Base-by-base conservation (phyloP, 208 protist species). In the Trypanosomatidae sp. region DNA sequence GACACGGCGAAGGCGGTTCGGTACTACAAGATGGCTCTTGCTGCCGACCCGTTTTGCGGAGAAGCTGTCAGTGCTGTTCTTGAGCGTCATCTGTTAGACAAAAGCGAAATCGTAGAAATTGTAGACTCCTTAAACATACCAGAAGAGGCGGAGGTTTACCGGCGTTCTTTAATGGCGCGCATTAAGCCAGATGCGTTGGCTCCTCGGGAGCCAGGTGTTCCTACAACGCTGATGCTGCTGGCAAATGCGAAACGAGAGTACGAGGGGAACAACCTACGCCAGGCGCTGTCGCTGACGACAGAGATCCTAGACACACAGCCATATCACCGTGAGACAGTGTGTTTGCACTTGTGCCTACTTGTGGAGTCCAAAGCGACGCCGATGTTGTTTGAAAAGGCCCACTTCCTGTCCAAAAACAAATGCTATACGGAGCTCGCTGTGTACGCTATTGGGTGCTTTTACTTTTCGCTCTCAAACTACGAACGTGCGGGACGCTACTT, bases 361-460 rank as follows among this genome's bases (percentile, higher is more conserved):
- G 88, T 96, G 1, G 88, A 96, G 66, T 85, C 88, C 30, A 94
- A 93, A 53, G 85, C 88, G 30, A 91, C 90, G n/a, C 88, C 87
- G 44, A 83, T 89, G 70, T 76, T 98, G 19, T 98, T 95, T 82
- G 87, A 94, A 59, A 73, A 87, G 22, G 91, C 90, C 15, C 89
- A 96, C 67, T 83, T 85, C 71, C 79, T 98, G 6, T 89, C 85
- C 1, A 86, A 90, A 60, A 91, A 82, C 47, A 92, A 91, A 68
- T 69, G 76, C 12, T 84, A 92, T 43, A 76, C 88, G 0, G 91
- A 91, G 56, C 67, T 97, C 12, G 88, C 92, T 13, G 91, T 95
- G 46, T 98, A 95, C 77, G 91, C 90, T 17, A 91, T 98, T 36
- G 94, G 92, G n/a, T 95, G 91, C 71, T 98, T 92, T 66, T 96